Conservation (phyloP, 2,329 filamentous ascomycete genomes). For the Metarhizium robertsii region DNA sequence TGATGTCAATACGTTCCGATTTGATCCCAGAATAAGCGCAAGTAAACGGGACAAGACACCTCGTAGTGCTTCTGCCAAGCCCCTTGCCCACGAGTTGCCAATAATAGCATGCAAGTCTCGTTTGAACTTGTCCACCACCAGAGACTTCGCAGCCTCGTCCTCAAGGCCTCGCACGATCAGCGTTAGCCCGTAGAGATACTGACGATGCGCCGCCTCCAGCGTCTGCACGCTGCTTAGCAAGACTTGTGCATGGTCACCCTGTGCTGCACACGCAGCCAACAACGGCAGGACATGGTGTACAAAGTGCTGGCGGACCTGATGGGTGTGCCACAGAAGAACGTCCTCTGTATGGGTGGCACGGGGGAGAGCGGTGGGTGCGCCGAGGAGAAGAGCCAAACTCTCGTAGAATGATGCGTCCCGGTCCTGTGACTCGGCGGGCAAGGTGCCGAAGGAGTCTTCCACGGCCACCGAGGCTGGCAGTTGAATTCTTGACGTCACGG, state of each 20-base stretch:
- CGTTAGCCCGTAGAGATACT: constrained; percentile 46
- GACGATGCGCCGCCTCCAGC: constrained; percentile 48
- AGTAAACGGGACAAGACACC: constrained; percentile 45
- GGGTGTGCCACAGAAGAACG: constrained; percentile 49
- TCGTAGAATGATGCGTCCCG: constrained; percentile 37
- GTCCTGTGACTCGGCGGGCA: constrained; percentile 33
- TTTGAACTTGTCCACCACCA: constrained; percentile 41
- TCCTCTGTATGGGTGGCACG: constrained; percentile 44
- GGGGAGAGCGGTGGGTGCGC: constrained; percentile 36
- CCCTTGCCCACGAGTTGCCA: constrained; percentile 49
- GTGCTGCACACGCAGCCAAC: constrained; percentile 36
- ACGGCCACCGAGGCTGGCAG: constrained; percentile 45
- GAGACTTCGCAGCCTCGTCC: constrained; percentile 23
- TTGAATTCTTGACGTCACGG: constrained; percentile 47
- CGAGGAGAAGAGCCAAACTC: constrained; percentile 43
- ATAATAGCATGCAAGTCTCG: constrained; percentile 56
- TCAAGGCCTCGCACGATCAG: constrained; percentile 40
- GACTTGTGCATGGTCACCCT: constrained; percentile 34
- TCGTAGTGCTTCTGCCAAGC: constrained; percentile 44
- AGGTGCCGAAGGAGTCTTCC: constrained; percentile 44
- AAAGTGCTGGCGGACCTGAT: constrained; percentile 53
- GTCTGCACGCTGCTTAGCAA: constrained; percentile 44
- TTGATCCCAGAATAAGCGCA: constrained; percentile 33
- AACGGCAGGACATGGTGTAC: constrained; percentile 48
- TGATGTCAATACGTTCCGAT: background rate